Percentiles rank a stretch among this genome's conserved stretches.
Evolutionary conservation across 1,284 basidiomycete genomes (phyloP).

Genomic region (Tremellales sp.): DNA sequence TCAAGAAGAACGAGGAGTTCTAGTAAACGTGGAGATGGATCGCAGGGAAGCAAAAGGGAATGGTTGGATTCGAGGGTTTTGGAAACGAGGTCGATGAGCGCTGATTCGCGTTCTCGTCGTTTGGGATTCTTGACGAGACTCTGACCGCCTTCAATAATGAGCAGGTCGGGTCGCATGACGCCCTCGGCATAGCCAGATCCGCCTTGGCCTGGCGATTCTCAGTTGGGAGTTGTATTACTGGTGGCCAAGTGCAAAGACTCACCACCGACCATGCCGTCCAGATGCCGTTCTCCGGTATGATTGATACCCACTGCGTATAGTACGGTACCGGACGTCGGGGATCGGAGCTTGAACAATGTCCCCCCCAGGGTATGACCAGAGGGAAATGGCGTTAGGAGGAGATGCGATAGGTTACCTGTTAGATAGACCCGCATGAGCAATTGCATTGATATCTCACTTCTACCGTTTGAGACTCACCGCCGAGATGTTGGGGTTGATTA

Average conservation of each 20-base stretch:
- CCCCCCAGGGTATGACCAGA: slow-evolving; percentile 95
- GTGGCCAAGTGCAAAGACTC: slow-evolving; percentile 48
- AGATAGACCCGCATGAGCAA: background rate
- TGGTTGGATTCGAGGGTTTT: slow-evolving; percentile 71
- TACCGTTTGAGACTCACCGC: slow-evolving; percentile 57
- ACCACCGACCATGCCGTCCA: slow-evolving; percentile 79
- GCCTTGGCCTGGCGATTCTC: slow-evolving; percentile 54
- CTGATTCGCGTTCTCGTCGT: slow-evolving; percentile 84
- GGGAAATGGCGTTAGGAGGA: slow-evolving; percentile 94
- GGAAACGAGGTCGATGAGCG: slow-evolving; percentile 82
- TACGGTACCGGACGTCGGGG: slow-evolving; percentile 91
- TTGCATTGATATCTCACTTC: background rate
- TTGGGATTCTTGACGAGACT: slow-evolving; percentile 76
- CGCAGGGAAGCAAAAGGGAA: slow-evolving; percentile 86
- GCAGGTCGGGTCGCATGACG: slow-evolving; percentile 78
- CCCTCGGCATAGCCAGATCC: slow-evolving; percentile 59
- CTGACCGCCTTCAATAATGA: slow-evolving; percentile 90
- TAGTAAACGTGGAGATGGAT: slow-evolving; percentile 86
- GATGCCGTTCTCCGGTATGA: slow-evolving; percentile 91
- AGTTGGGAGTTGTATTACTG: slow-evolving; percentile 37
- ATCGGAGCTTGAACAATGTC: slow-evolving; percentile 97
- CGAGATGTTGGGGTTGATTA: slow-evolving; percentile 90
- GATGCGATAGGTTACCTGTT: slow-evolving; percentile 45
- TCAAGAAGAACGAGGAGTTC: slow-evolving; percentile 93
- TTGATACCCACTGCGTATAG: slow-evolving; percentile 95